Evolutionary conservation across 148 eudicot species (phyloP), one percentile per base, ranked within the genome.

Genomic region (Simmondsia chinensis): DNA sequence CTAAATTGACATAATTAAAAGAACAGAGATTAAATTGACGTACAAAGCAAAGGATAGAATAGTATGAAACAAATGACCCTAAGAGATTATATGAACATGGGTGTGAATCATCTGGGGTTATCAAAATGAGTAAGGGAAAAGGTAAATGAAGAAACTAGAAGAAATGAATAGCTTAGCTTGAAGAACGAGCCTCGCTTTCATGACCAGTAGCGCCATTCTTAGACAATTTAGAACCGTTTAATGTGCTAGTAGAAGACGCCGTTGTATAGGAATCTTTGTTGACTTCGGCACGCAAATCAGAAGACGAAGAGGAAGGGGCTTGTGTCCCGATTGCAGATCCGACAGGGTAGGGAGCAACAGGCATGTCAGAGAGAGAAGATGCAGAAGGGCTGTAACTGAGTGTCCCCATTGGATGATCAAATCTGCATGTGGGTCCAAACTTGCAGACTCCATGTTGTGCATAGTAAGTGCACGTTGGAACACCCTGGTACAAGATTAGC

Each of bases 321-420:
- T 78, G 69, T 20, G 87, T 81, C 24, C 76, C 84, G 18, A 54
- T 47, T 10, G 83, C 62, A 25, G 85, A 76, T 44, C 95, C 95
- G 20, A 84, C 82, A 2, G 95, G 95, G 26, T 84, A 89, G 40
- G 97, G 97, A 54, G 85, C 88, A 32, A 89, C 93, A 1, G 97
- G 93, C 85, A 89, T 89, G 45, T 89, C 97, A 49, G 97, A 68
- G 11, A 85, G 93, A 29, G 93, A 89, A 26, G 97, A 89, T 48
- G 95, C 73, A 25, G 97, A 89, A 8, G 97, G 88, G 25, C 93
- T 81, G 75, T 85, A 89, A 63, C 94, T 85, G 49, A 89, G 69
- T 21, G 69, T 44, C 41, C 76, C 71, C 88, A 70, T 46, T 26
- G 75, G 75, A 18, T 70, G 75, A 43, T 70, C 63, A 15, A 43